phyloP scores from a whole-genome alignment of 331 rosid species.

The Quercus phellos region DNA sequence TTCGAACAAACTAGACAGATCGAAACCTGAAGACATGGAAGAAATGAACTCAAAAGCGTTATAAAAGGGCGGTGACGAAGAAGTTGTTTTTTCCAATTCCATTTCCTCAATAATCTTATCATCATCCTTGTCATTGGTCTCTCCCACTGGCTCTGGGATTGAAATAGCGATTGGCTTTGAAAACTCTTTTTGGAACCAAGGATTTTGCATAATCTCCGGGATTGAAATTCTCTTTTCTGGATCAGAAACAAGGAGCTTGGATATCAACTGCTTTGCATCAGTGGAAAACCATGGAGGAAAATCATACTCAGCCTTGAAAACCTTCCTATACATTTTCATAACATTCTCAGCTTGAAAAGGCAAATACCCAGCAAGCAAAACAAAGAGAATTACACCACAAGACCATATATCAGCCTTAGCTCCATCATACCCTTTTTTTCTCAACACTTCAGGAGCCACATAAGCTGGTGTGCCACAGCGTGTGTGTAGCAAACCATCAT shows the following conservation, averaged over 20 bases:
- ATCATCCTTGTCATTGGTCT: constrained; percentile 6
- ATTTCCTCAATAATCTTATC: neutral
- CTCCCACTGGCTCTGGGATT: constrained; percentile 20
- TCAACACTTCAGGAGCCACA: constrained; percentile 71
- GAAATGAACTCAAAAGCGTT: constrained; percentile 82
- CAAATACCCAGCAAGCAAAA: constrained; percentile 52
- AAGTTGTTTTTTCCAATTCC: constrained; percentile 15
- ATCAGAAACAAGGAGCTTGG: constrained; percentile 49
- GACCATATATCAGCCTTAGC: constrained; percentile 81
- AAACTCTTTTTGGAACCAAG: constrained; percentile 65
- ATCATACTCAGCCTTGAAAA: constrained; percentile 56
- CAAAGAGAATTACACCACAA: constrained; percentile 64
- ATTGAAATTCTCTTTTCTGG: constrained; percentile 59
- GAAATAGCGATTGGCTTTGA: constrained; percentile 36
- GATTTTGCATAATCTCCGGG: constrained; percentile 36
- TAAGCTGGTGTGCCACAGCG: constrained; percentile 88
- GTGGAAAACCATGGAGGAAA: constrained; percentile 60
- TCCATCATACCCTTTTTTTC: constrained; percentile 75
- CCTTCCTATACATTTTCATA: constrained; percentile 51
- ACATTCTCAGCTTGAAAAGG: constrained; percentile 69
- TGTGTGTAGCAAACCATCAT: constrained; percentile 70
- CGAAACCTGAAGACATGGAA: constrained; percentile 61
- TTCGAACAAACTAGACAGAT: constrained; percentile 67
- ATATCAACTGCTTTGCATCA: constrained; percentile 42
- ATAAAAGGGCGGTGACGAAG: constrained; percentile 54